These are phyloP conservation scores for Lagerstroemia speciosa DNA, from an alignment of 345 rosid genomes.

Conservation along the genomic window DNA sequence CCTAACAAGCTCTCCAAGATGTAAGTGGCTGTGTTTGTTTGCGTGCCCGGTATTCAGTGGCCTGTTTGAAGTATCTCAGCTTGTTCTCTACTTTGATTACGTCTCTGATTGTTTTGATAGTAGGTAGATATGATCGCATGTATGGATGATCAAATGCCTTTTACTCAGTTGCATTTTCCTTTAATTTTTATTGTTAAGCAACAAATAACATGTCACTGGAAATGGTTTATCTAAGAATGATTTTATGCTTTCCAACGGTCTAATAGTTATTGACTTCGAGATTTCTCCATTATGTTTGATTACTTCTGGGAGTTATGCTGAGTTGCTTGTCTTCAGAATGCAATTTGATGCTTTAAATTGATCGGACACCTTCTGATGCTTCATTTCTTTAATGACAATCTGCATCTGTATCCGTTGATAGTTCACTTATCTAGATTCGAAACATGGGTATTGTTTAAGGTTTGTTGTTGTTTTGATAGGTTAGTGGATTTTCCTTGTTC, in stretches of 20 bases:
- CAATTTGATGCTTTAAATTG: not conserved
- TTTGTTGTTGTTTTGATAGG: too few relatives aligned
- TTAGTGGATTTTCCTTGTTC: too few relatives aligned
- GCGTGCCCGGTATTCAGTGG: not conserved
- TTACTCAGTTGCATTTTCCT: too few relatives aligned
- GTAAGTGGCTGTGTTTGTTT: slow-evolving; percentile 12
- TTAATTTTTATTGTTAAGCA: too few relatives aligned
- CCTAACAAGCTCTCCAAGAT: slow-evolving; percentile 65
- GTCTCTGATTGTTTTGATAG: not conserved
- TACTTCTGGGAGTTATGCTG: not conserved
- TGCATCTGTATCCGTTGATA: too few relatives aligned
- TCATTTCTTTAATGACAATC: not conserved
- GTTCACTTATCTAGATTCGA: too few relatives aligned
- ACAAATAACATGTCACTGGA: not conserved
- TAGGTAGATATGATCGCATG: not conserved
- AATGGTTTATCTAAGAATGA: not conserved
- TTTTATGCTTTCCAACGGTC: not conserved
- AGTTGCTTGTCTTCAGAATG: not conserved
- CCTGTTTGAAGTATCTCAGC: not conserved
- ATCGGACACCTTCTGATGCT: too few relatives aligned
- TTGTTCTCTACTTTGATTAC: not conserved
- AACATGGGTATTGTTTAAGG: too few relatives aligned
- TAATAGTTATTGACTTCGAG: not conserved
- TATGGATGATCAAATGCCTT: not conserved
- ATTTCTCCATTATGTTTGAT: not conserved